Percentiles rank a stretch among this genome's conserved stretches.
Conservation (phyloP, 1,284 basidiomycete genomes). For the Leccinum huronense region DNA sequence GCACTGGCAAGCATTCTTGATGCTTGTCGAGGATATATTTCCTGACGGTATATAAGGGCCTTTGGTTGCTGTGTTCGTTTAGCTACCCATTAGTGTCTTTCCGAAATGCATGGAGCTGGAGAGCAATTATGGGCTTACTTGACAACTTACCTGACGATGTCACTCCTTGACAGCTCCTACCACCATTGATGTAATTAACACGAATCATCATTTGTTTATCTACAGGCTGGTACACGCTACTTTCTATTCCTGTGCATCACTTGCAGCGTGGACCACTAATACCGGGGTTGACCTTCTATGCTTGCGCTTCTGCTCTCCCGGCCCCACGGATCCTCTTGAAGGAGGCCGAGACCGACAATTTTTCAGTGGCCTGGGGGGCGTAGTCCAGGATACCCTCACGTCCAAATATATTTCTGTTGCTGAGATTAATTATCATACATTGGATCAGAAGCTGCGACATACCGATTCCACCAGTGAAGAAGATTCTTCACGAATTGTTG, state of each 20-base stretch:
- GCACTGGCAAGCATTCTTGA: too few relatives aligned
- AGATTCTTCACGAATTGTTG: neutral
- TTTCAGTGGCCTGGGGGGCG: neutral
- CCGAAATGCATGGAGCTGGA: too few relatives aligned
- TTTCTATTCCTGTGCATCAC: neutral
- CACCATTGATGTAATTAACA: neutral
- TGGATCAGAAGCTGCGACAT: neutral
- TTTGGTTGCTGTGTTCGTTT: too few relatives aligned
- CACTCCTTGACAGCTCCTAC: too few relatives aligned
- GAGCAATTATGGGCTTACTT: too few relatives aligned
- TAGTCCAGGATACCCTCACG: neutral
- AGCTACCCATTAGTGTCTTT: too few relatives aligned
- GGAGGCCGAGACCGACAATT: neutral
- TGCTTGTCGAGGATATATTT: too few relatives aligned
- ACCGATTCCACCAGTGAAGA: neutral
- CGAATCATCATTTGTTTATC: neutral
- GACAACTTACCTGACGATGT: too few relatives aligned
- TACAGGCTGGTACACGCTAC: neutral
- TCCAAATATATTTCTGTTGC: neutral
- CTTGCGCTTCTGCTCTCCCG: neutral
- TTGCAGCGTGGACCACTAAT: neutral
- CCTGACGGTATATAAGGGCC: too few relatives aligned
- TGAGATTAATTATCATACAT: neutral
- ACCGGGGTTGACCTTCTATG: neutral
- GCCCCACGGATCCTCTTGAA: neutral